Percentiles rank a stretch among this genome's conserved stretches.
Conservation (phyloP, 1,284 basidiomycete genomes). For the Hypsizygus ulmarius region DNA sequence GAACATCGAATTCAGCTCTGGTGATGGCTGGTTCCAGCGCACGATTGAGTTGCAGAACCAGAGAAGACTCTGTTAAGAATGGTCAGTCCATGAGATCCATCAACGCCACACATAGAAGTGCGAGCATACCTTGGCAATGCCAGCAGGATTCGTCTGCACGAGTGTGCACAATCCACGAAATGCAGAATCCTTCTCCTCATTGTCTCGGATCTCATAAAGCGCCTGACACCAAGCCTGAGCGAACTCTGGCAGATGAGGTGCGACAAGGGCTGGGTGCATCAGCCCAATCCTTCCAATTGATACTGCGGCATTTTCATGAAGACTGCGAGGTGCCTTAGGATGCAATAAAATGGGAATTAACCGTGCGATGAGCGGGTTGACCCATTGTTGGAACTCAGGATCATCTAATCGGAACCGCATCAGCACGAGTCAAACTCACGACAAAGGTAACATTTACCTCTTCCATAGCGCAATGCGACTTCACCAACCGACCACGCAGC, state of each 20-base stretch:
- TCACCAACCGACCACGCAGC: slow-evolving; percentile 99
- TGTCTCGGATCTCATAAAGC: slow-evolving; percentile 97
- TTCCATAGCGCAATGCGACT: slow-evolving; percentile 85
- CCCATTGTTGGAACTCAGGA: slow-evolving; percentile 85
- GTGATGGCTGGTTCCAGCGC: slow-evolving; percentile 87
- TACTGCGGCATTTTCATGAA: slow-evolving; percentile 98
- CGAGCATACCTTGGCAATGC: slow-evolving; percentile 75
- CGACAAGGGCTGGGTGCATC: slow-evolving; percentile 86
- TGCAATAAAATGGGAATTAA: slow-evolving; percentile 92
- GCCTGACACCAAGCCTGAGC: slow-evolving; percentile 97
- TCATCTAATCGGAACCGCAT: slow-evolving; percentile 48
- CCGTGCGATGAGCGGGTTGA: slow-evolving; percentile 81
- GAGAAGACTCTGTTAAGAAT: slow-evolving; percentile 65
- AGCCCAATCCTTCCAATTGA: slow-evolving; percentile 97
- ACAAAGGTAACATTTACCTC: slow-evolving; percentile 44
- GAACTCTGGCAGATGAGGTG: slow-evolving; percentile 88
- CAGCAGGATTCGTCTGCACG: slow-evolving; percentile 90
- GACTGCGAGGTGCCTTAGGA: slow-evolving; percentile 87
- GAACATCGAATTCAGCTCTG: slow-evolving; percentile 91
- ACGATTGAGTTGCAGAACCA: slow-evolving; percentile 99
- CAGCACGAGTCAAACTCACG: slow-evolving; percentile 6
- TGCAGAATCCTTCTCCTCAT: slow-evolving; percentile 99
- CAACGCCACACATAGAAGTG: neutral
- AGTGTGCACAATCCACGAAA: slow-evolving; percentile 97
- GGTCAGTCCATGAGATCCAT: slow-evolving; percentile 11